phyloP scores from a whole-genome alignment of 2,329 filamentous ascomycete genomes.

The Aspergillus fijiensis region DNA sequence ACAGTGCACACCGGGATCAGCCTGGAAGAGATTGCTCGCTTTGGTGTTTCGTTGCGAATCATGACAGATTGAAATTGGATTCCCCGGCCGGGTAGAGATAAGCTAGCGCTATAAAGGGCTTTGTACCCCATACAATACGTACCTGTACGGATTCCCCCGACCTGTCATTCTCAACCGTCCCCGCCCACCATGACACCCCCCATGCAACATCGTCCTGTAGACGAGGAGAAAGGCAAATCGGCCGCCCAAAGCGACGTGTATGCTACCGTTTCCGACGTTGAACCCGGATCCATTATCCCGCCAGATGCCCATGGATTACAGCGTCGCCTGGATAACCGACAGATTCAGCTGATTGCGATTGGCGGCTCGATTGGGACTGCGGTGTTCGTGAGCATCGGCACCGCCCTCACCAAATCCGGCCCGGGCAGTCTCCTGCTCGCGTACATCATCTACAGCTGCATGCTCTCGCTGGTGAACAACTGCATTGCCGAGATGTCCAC shows the following conservation, averaged over 20 bases:
- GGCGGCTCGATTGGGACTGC: constrained; percentile 43
- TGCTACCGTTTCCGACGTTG: neutral
- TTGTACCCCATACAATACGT: neutral
- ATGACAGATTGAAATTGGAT: neutral
- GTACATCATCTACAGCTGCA: constrained; percentile 31
- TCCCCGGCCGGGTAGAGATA: neutral
- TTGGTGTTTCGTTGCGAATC: neutral
- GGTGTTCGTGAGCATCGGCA: constrained; percentile 42
- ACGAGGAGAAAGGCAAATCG: neutral
- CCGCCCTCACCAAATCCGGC: constrained; percentile 38
- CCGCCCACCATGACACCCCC: neutral
- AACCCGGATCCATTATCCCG: neutral
- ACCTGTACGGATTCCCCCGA: neutral
- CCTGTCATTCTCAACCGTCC: neutral
- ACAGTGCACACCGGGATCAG: neutral
- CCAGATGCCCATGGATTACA: constrained; percentile 1
- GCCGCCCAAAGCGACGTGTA: neutral
- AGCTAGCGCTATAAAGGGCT: neutral
- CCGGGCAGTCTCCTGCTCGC: constrained; percentile 41
- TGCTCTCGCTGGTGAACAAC: constrained; percentile 41
- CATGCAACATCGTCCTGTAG: neutral
- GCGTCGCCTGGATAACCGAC: constrained; percentile 18
- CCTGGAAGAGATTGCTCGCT: neutral
- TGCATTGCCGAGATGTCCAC: constrained; percentile 48
- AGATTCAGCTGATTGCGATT: constrained; percentile 36